phyloP scores from a whole-genome alignment of 345 rosid genomes.

The Aethionema arabicum region DNA sequence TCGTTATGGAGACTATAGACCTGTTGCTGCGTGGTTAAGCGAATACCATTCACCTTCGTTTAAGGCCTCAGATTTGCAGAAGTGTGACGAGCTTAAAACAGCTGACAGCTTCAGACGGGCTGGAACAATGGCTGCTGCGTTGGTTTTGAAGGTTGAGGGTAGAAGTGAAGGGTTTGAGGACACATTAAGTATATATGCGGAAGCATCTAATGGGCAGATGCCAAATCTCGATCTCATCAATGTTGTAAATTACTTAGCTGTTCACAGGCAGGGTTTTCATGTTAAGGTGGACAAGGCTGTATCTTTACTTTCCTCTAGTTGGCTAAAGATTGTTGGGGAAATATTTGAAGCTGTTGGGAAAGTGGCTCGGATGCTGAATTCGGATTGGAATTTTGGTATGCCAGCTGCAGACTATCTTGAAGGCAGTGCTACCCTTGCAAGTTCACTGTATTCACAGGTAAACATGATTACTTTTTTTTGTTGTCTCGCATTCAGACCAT shows the following conservation, averaged over 20 bases:
- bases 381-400: conserved; percentile 74
- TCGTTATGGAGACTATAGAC: conserved; percentile 70
- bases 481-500: conserved; percentile 16
- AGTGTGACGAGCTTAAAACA: conserved; percentile 38
- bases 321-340: conserved; percentile 58
- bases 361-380: conserved; percentile 56
- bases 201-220: conserved; percentile 98
- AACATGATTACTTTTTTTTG: conserved; percentile 17
- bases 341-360: conserved; percentile 62
- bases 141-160: conserved; percentile 79
- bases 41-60: conserved; percentile 80
- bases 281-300: conserved; percentile 68
- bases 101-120: conserved; percentile 62
- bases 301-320: conserved; percentile 57
- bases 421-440: conserved; percentile 83
- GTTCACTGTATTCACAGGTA: conserved; percentile 90
- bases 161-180: conserved; percentile 52
- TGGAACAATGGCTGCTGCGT: conserved; percentile 89
- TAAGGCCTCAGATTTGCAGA: conserved; percentile 34
- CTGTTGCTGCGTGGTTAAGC: conserved; percentile 81
- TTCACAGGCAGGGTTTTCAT: conserved; percentile 80
- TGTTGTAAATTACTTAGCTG: conserved; percentile 82
- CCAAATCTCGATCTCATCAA: conserved; percentile 95
- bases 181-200: conserved; percentile 71
- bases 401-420: conserved; percentile 77